Evolutionary conservation across 225 moss, liverwort and hornwort species (phyloP).

Genomic region (Pleurozium schreberi): DNA sequence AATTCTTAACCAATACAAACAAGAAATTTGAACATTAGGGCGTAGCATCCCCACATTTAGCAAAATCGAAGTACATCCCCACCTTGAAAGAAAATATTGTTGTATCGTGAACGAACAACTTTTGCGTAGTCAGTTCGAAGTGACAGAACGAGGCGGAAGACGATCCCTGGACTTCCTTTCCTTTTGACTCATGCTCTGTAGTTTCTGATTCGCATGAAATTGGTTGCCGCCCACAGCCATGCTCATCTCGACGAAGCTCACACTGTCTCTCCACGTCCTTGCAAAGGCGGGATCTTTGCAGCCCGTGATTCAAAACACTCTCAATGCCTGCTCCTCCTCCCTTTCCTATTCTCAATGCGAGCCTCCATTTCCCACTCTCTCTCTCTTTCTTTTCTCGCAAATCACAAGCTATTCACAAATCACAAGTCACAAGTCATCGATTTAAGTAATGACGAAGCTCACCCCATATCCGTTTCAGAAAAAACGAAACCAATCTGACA

Average conservation of each 20-base stretch:
- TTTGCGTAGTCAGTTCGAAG: neutral
- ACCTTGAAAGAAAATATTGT: neutral
- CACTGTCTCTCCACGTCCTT: neutral
- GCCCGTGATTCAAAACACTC: neutral
- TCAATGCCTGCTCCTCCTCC: neutral
- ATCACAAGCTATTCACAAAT: neutral
- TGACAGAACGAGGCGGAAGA: slow-evolving; percentile 7
- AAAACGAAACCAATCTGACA: neutral
- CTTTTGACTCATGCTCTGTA: slow-evolving; percentile 35
- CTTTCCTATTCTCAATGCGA: neutral
- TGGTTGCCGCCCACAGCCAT: slow-evolving; percentile 7
- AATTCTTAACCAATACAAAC: neutral
- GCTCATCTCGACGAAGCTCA: slow-evolving; percentile 1
- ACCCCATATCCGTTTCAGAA: neutral
- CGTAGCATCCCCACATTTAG: neutral
- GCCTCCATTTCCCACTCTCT: neutral
- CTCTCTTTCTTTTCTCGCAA: neutral
- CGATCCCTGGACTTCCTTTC: slow-evolving; percentile 33
- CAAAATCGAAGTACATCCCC: neutral
- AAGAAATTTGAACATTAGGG: neutral
- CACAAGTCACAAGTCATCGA: neutral
- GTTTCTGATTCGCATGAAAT: slow-evolving; percentile 3
- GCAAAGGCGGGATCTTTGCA: neutral
- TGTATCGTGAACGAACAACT: neutral
- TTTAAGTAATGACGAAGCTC: neutral